Base-by-base conservation (phyloP, 306 rosid genomes). In the Cicer pinnatifidum region DNA sequence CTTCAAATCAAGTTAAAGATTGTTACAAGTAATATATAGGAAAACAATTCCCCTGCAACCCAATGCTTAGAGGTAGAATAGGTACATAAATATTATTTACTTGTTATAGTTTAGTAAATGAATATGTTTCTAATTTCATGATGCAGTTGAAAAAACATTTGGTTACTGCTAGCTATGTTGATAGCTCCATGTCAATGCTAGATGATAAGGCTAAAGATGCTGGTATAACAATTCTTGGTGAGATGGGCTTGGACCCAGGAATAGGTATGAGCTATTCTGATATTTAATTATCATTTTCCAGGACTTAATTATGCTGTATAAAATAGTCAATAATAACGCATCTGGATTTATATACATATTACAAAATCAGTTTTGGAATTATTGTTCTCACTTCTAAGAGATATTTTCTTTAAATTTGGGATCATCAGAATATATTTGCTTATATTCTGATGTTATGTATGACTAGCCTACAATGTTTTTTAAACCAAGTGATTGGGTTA, bases 201-300 rank as follows among this genome's bases (percentile, higher is more conserved):
- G 80, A 88, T 82, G 93, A 86, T 80, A 85, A 75, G 75, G 99
- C 97, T 61, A 89, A 83, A 86, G 88, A 60, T 45, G 95, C 90
- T 51, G 96, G 96, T 50, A 83, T 94, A 67, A 91, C 97, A 20
- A 89, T 94, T 82, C 95, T 94, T 47, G 96, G 99, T 8, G 99
- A 94, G 84, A 85, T 94, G 96, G 98, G 99, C 56, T 89, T 94
- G 86, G 97, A 94, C 85, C 99, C 97, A 66, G 99, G 99, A 69
- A 87, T 94, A 82, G 99, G 99, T 91, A 87, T 81, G 82, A 68
- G 44, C 67, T 67, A 53, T 52, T 63, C 28, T 81, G 67, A 63
- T 60, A 65, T 46, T 61, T 2, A 43, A 61, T 69, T 9, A 68
- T 68, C 11, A 2, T 12, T 71, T 75, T 20, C 45, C 45, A 35